A percentile compares a stretch with the other conserved stretches of the same genome.
phyloP scores from a whole-genome alignment of 225 moss, liverwort and hornwort genomes.

The Thuidium tamariscinum region DNA sequence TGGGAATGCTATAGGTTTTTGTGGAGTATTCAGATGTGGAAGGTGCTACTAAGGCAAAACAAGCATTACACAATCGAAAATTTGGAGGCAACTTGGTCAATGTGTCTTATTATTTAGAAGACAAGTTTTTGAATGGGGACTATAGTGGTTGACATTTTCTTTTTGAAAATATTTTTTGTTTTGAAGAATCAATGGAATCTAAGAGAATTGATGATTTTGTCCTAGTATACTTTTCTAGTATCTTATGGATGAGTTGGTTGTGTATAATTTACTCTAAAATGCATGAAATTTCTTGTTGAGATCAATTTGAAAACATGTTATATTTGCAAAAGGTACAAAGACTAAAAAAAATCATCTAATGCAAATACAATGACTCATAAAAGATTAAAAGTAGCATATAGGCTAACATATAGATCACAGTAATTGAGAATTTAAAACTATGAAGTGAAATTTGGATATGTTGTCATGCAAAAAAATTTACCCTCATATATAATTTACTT shows the following conservation, averaged over 20 bases:
- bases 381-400: too few relatives aligned
- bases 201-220: neutral
- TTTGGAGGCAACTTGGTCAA: constrained; percentile 74
- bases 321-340: neutral
- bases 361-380: too few relatives aligned
- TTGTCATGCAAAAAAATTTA: too few relatives aligned
- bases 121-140: constrained; percentile 74
- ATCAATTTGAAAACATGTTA: neutral
- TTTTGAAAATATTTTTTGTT: neutral
- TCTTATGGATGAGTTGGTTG: neutral
- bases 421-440: too few relatives aligned
- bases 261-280: neutral
- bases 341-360: neutral
- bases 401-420: too few relatives aligned
- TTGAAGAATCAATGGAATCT: neutral
- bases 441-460: too few relatives aligned
- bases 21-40: constrained; percentile 62
- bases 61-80: constrained; percentile 72
- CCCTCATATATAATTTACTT: too few relatives aligned
- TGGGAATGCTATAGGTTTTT: constrained; percentile 44
- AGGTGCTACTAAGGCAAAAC: constrained; percentile 69
- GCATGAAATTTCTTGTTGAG: neutral
- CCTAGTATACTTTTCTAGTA: neutral
- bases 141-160: constrained; percentile 41
- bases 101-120: constrained; percentile 79